phyloP scores from a whole-genome alignment of 192 early-diverging fungal species.

The Lobulomyces angularis region DNA sequence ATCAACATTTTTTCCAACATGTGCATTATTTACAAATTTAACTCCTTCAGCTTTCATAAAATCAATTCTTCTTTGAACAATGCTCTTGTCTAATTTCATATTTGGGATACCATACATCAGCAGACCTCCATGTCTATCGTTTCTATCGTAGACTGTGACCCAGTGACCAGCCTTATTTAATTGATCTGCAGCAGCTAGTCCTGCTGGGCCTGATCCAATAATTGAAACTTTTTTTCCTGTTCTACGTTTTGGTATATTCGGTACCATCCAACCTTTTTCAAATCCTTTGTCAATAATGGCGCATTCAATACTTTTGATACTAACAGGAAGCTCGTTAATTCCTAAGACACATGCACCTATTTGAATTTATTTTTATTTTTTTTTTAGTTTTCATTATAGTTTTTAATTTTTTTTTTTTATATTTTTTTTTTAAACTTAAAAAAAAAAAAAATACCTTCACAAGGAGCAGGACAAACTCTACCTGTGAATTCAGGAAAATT shows the following conservation, averaged over 20 bases:
- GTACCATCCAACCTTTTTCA: constrained; percentile 92
- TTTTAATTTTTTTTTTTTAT: too few relatives aligned
- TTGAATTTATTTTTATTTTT: too few relatives aligned
- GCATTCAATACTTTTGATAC: constrained; percentile 93
- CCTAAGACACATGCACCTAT: constrained; percentile 88
- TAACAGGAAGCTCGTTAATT: constrained; percentile 87
- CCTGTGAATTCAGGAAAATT: constrained; percentile 99
- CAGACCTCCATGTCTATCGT: constrained; percentile 89
- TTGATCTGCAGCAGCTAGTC: constrained; percentile 90
- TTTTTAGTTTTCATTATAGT: too few relatives aligned
- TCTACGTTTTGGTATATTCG: constrained; percentile 60
- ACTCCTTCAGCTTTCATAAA: constrained; percentile 91
- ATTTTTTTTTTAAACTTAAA: too few relatives aligned
- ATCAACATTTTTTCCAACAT: constrained; percentile 77
- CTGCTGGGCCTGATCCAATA: constrained; percentile 93
- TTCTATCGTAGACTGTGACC: constrained; percentile 94
- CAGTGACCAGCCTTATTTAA: constrained; percentile 90
- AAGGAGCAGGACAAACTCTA: constrained; percentile 95
- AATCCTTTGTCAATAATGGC: constrained; percentile 97
- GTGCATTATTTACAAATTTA: constrained; percentile 71
- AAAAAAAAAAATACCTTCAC: too few relatives aligned
- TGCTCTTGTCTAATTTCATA: constrained; percentile 98
- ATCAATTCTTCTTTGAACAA: constrained; percentile 88
- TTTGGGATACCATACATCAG: constrained; percentile 99
- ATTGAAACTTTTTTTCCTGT: constrained; percentile 77